Percentiles rank a stretch among this genome's conserved stretches.
These are phyloP conservation scores for Cyamopsis tetragonoloba DNA, from an alignment of 306 rosid species.

Conservation along the genomic window DNA sequence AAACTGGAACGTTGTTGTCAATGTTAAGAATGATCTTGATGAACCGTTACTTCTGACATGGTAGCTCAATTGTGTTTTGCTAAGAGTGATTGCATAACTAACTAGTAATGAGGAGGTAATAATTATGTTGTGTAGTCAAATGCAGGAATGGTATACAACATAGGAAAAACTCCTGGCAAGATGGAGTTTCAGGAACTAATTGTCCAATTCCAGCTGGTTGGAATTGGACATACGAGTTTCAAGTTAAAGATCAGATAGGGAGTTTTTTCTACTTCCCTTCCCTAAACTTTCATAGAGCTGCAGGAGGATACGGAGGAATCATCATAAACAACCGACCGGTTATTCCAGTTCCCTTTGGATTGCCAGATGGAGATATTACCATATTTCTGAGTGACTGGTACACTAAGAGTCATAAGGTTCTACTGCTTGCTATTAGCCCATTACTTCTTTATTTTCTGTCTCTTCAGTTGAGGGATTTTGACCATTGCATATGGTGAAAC, in stretches of 20 bases:
- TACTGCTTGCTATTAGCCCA: neutral
- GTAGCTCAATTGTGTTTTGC: slow-evolving; percentile 39
- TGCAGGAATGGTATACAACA: slow-evolving; percentile 87
- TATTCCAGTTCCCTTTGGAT: slow-evolving; percentile 71
- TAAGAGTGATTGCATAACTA: neutral
- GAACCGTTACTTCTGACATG: slow-evolving; percentile 90
- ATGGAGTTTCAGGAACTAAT: slow-evolving; percentile 89
- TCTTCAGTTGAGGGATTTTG: slow-evolving; percentile 20
- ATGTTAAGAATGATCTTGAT: slow-evolving; percentile 80
- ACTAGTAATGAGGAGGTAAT: slow-evolving; percentile 23
- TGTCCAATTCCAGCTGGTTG: slow-evolving; percentile 99
- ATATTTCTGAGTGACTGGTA: slow-evolving; percentile 87
- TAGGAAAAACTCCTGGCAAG: slow-evolving; percentile 92
- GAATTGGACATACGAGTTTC: slow-evolving; percentile 95
- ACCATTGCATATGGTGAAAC: slow-evolving; percentile 28
- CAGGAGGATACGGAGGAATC: slow-evolving; percentile 92
- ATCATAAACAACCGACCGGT: slow-evolving; percentile 70
- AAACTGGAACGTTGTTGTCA: slow-evolving; percentile 90
- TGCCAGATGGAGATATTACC: slow-evolving; percentile 89
- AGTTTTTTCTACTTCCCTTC: slow-evolving; percentile 96
- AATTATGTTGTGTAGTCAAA: slow-evolving; percentile 37
- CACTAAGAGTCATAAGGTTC: slow-evolving; percentile 76
- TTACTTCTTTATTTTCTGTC: neutral
- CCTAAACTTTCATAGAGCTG: slow-evolving; percentile 76
- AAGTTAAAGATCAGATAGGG: slow-evolving; percentile 97